Percentiles rank a stretch among this genome's conserved stretches.
phyloP scores from a whole-genome alignment of 2,329 filamentous ascomycete genomes.

The Fusarium transvaalense region DNA sequence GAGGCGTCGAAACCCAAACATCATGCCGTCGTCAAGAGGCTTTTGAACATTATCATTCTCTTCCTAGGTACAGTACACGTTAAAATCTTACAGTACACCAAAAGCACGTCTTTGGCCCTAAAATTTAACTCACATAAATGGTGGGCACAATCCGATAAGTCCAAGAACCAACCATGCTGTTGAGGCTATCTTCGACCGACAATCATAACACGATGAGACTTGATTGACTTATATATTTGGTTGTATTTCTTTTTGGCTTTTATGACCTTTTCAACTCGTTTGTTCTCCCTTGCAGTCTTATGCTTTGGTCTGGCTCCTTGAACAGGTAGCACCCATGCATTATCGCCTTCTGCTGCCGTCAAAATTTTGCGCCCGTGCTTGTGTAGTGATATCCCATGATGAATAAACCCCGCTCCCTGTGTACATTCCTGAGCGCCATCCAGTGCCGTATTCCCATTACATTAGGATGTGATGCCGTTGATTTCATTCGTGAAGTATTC shows the following conservation, averaged over 20 bases:
- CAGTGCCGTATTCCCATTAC: constrained; percentile 46
- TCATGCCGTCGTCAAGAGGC: constrained; percentile 8
- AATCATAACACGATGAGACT: neutral
- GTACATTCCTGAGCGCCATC: constrained; percentile 44
- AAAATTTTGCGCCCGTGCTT: neutral
- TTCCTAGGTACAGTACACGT: neutral
- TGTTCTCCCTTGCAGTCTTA: neutral
- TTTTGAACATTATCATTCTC: too few relatives aligned
- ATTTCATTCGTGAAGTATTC: constrained; percentile 42
- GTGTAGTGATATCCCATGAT: neutral
- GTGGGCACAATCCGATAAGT: neutral
- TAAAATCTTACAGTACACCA: neutral
- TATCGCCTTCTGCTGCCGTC: neutral
- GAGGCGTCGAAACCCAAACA: constrained; percentile 15
- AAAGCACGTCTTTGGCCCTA: neutral
- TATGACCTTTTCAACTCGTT: neutral
- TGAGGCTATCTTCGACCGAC: too few relatives aligned
- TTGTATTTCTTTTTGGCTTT: constrained; percentile 3
- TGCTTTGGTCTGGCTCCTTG: neutral
- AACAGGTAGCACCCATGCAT: neutral
- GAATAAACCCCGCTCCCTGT: constrained; percentile 23
- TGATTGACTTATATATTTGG: constrained; percentile 3
- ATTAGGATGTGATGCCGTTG: constrained; percentile 48
- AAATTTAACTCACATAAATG: neutral
- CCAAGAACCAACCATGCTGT: neutral